Conservation (phyloP, 202 grass and related monocot genomes). For the Panicum virgatum region DNA sequence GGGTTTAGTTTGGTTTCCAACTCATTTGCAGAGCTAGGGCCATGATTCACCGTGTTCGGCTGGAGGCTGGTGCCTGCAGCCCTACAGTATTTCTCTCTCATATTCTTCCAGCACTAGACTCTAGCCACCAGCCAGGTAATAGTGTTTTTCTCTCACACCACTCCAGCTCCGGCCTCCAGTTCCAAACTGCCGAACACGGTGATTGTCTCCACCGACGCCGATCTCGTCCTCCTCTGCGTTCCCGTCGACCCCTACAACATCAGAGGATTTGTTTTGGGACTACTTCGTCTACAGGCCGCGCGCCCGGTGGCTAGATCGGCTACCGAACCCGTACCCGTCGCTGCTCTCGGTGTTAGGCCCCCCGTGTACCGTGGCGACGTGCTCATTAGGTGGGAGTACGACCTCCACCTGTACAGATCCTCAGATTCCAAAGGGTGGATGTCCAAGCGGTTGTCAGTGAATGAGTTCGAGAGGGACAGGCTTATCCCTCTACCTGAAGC, state of each 20-base stretch:
- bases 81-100: too few species aligned
- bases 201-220: conserved; percentile 21
- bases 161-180: too few species aligned
- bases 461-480: not conserved
- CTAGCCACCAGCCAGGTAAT: too few species aligned
- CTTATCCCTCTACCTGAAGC: not conserved
- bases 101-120: too few species aligned
- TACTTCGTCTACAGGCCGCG: conserved; percentile 27
- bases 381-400: not conserved
- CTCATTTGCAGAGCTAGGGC: too few species aligned
- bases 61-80: too few species aligned
- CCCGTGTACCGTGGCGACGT: not conserved
- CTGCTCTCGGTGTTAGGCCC: not conserved
- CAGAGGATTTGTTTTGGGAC: not conserved
- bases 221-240: conserved; percentile 32
- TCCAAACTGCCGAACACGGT: too few species aligned
- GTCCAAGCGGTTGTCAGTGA: conserved; percentile 22
- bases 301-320: not conserved
- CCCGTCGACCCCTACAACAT: not conserved
- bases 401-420: conserved; percentile 35
- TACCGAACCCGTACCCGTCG: too few species aligned
- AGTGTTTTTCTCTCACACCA: too few species aligned
- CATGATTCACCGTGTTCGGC: too few species aligned
- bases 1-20: too few species aligned
- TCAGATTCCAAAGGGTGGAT: conserved; percentile 7